Evolutionary conservation across 2,329 filamentous ascomycete species (phyloP).

Genomic region (Dothiorella sarmentorum): DNA sequence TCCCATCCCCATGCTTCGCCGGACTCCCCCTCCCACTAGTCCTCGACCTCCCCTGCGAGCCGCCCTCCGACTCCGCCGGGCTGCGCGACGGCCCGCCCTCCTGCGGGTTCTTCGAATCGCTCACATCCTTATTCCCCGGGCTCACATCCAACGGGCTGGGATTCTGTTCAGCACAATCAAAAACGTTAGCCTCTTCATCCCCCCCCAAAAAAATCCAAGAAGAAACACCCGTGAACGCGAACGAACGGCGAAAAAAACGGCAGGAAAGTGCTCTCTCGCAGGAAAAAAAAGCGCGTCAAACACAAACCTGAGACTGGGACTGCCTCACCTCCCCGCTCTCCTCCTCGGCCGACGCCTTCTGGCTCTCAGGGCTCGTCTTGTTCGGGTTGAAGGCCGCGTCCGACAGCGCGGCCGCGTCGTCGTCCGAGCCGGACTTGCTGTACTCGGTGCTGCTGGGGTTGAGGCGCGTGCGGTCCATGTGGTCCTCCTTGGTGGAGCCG

Average conservation of each 20-base stretch:
- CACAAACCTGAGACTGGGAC: neutral
- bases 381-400: constrained; percentile 67
- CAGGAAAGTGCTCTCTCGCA: no score
- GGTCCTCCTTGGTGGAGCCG: constrained; percentile 37
- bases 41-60: constrained; percentile 32
- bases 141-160: constrained; percentile 57
- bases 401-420: constrained; percentile 52
- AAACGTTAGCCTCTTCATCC: neutral
- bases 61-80: constrained; percentile 38
- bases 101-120: constrained; percentile 43
- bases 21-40: constrained; percentile 34
- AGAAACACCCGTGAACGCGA: no score
- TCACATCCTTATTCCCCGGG: constrained; percentile 59
- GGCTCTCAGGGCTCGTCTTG: constrained; percentile 64
- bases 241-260: no score
- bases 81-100: constrained; percentile 43
- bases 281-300: constrained; percentile 4
- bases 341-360: constrained; percentile 42
- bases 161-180: constrained; percentile 20
- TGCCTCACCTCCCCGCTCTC: constrained; percentile 29
- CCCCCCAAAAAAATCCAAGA: neutral
- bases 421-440: constrained; percentile 63
- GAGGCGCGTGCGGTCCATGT: constrained; percentile 54
- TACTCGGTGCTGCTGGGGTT: constrained; percentile 65
- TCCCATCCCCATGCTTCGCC: constrained; percentile 7